These are phyloP conservation scores for Herpetomonas tarakana DNA, from an alignment of 208 protist genomes.

Conservation along the genomic window DNA sequence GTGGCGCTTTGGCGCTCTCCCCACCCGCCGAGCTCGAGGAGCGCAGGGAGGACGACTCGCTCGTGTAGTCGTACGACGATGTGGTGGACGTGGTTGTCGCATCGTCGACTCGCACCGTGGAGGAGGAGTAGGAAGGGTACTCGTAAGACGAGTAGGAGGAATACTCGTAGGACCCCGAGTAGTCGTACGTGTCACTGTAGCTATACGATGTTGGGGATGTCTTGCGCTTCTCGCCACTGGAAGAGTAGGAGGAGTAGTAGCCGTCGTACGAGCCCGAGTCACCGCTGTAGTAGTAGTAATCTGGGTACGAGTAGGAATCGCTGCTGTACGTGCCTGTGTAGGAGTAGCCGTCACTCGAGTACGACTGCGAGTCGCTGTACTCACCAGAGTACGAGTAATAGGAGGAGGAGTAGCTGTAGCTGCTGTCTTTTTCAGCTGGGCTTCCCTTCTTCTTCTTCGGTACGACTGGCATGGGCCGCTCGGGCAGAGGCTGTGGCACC, in stretches of 20 bases:
- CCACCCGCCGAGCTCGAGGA: background rate
- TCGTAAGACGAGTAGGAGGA: background rate
- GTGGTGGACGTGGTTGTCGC: slow-evolving; percentile 18
- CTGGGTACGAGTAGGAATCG: slow-evolving; percentile 8
- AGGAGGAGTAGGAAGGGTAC: background rate
- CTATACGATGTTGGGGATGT: slow-evolving; percentile 3
- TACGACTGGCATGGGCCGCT: background rate
- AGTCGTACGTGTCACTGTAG: slow-evolving; percentile 5
- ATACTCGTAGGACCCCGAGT: background rate
- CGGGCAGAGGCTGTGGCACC: background rate
- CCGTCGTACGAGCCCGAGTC: slow-evolving; percentile 2
- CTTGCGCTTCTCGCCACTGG: slow-evolving; percentile 11
- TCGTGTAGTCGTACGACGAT: slow-evolving; percentile 28
- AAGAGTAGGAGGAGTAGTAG: slow-evolving; percentile 14
- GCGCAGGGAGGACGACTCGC: slow-evolving; percentile 7
- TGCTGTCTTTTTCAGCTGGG: background rate
- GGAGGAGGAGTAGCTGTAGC: background rate
- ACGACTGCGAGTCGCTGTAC: slow-evolving; percentile 12
- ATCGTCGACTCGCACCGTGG: background rate
- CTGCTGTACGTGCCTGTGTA: background rate
- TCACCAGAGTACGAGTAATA: slow-evolving; percentile 1
- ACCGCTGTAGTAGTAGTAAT: slow-evolving; percentile 6
- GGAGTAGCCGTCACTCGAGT: slow-evolving; percentile 3
- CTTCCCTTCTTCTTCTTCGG: background rate
- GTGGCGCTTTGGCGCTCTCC: slow-evolving; percentile 10